Percentiles rank a stretch among this genome's conserved stretches.
Conservation (phyloP, 2,329 filamentous ascomycete species). For the Aspergillus texensis region DNA sequence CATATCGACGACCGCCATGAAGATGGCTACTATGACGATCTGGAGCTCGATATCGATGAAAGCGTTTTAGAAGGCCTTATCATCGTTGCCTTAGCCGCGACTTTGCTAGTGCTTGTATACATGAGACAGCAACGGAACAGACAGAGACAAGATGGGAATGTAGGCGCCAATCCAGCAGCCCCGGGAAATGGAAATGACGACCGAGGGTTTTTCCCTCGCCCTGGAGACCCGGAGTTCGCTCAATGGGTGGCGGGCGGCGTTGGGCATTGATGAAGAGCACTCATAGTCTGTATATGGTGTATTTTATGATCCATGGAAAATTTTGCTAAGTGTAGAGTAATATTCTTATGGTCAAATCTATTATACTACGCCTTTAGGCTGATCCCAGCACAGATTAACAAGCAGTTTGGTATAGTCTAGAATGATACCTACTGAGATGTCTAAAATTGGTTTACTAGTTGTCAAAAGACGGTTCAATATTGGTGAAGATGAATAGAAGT, state of each 20-base stretch:
- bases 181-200: constrained; percentile 42
- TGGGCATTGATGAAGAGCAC: constrained; percentile 48
- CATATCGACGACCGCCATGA: constrained; percentile 41
- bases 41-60: constrained; percentile 68
- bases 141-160: constrained; percentile 39
- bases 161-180: constrained; percentile 28
- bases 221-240: constrained; percentile 67
- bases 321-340: neutral
- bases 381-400: neutral
- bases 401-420: too few relatives aligned
- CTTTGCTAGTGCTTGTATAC: constrained; percentile 77
- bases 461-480: neutral
- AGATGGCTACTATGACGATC: constrained; percentile 61
- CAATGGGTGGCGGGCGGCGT: constrained; percentile 71
- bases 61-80: constrained; percentile 82
- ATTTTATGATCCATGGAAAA: neutral
- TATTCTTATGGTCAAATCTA: neutral
- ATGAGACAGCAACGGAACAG: constrained; percentile 58
- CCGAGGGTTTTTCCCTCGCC: constrained; percentile 65
- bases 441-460: neutral
- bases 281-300: constrained; percentile 6
- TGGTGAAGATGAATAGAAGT: neutral
- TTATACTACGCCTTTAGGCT: neutral
- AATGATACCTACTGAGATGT: neutral
- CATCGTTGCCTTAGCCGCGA: constrained; percentile 75